Conservation (phyloP, 805 yeast species). For the Candida peoriensis region DNA sequence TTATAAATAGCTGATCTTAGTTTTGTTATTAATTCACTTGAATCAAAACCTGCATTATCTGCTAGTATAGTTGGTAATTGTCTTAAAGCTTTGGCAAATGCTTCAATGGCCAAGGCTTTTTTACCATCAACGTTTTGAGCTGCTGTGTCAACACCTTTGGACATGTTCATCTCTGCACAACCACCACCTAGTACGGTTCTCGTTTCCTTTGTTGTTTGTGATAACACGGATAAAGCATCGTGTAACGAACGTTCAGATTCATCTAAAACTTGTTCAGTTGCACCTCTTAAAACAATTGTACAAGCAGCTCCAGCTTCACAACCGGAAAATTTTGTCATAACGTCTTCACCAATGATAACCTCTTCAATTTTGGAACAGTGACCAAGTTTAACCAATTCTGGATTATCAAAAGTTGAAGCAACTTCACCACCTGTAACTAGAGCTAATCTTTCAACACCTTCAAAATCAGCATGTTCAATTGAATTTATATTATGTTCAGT, state of each 20-base stretch:
- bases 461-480: conserved; percentile 97
- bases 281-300: conserved; percentile 92
- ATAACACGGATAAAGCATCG: conserved; percentile 91
- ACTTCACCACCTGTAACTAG: conserved; percentile 98
- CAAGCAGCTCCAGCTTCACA: conserved; percentile 95
- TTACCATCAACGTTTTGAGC: conserved; percentile 93
- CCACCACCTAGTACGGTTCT: conserved; percentile 85
- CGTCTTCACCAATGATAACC: conserved; percentile 86
- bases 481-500: conserved; percentile 84
- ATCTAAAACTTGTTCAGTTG: conserved; percentile 92
- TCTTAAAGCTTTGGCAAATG: conserved; percentile 90
- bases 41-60: conserved; percentile 95
- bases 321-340: conserved; percentile 89
- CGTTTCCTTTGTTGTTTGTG: conserved; percentile 91
- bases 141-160: conserved; percentile 95
- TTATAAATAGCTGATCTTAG: conserved; percentile 79
- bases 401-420: conserved; percentile 91
- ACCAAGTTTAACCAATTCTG: conserved; percentile 82
- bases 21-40: conserved; percentile 86
- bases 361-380: conserved; percentile 89
- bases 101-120: conserved; percentile 89
- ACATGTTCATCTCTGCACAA: conserved; percentile 90
- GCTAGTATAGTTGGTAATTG: conserved; percentile 94
- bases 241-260: conserved; percentile 97
- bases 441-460: conserved; percentile 94